These are phyloP conservation scores for Multifurca ochricompacta DNA, from an alignment of 768 basidiomycete genomes.

Conservation along the genomic window DNA sequence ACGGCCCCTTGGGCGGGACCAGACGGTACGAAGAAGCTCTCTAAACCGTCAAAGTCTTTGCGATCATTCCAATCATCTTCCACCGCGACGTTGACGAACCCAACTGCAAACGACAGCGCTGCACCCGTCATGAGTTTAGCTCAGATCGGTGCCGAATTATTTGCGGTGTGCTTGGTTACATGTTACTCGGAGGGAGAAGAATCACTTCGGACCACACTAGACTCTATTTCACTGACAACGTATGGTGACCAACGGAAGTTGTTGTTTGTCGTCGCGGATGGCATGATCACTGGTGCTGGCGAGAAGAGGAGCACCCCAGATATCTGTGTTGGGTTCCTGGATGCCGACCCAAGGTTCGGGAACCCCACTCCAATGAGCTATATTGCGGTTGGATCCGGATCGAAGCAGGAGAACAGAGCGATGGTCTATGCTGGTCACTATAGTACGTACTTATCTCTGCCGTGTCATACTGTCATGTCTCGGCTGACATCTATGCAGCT, in stretches of 20 bases:
- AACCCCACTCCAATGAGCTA: constrained; percentile 95
- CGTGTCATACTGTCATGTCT: background rate
- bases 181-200: constrained; percentile 98
- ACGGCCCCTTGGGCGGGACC: constrained; percentile 89
- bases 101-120: constrained; percentile 29
- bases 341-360: constrained; percentile 92
- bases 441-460: constrained; percentile 47
- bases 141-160: constrained; percentile 91
- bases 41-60: constrained; percentile 40
- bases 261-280: constrained; percentile 91
- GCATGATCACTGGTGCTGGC: constrained; percentile 97
- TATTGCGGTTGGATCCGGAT: constrained; percentile 80
- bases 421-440: constrained; percentile 99
- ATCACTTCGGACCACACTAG: constrained; percentile 82
- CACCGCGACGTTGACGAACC: constrained; percentile 46
- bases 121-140: constrained; percentile 73
- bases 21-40: constrained; percentile 41
- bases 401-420: constrained; percentile 86
- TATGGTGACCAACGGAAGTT: constrained; percentile 93
- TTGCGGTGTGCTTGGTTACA: constrained; percentile 91
- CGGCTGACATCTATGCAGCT: constrained; percentile 34
- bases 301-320: constrained; percentile 96
- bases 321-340: constrained; percentile 85
- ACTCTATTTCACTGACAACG: constrained; percentile 83
- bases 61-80: constrained; percentile 45